These are phyloP conservation scores for Penicillium sp. DNA, from an alignment of 2,329 filamentous ascomycete species.

Conservation along the genomic window DNA sequence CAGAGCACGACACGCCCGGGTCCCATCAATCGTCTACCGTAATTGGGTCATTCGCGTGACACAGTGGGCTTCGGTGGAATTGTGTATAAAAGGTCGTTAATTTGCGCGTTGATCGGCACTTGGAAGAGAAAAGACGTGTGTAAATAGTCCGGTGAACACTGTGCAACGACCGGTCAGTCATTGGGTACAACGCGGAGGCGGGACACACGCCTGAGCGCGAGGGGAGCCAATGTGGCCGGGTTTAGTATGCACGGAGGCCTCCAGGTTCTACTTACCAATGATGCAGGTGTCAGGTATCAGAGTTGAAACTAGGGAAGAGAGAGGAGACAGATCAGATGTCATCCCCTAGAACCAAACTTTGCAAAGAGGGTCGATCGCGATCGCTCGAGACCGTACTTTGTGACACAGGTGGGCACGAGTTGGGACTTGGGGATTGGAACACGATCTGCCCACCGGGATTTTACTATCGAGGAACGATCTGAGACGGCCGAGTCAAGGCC, in stretches of 20 bases:
- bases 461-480: constrained; percentile 21
- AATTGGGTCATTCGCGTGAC: constrained; percentile 19
- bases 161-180: constrained; percentile 24
- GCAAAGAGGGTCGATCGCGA: constrained; percentile 18
- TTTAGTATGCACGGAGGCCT: constrained; percentile 19
- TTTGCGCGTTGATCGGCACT: background rate
- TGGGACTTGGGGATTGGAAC: constrained; percentile 2
- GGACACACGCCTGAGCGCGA: constrained; percentile 21
- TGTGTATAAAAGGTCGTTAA: background rate
- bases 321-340: constrained; percentile 16
- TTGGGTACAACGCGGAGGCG: constrained; percentile 18
- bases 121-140: background rate
- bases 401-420: constrained; percentile 1
- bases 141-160: constrained; percentile 8
- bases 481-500: constrained; percentile 6
- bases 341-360: constrained; percentile 12
- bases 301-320: constrained; percentile 1
- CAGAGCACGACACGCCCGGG: constrained; percentile 22
- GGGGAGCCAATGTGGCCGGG: constrained; percentile 12
- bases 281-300: constrained; percentile 2
- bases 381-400: constrained; percentile 11
- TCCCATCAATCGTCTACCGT: constrained; percentile 21
- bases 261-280: constrained; percentile 17
- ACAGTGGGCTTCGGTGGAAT: background rate
- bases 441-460: constrained; percentile 7